Evolutionary conservation across 2,329 filamentous ascomycete species (phyloP), one percentile per base, ranked within the genome.

Genomic region (Colletotrichum orbiculare): DNA sequence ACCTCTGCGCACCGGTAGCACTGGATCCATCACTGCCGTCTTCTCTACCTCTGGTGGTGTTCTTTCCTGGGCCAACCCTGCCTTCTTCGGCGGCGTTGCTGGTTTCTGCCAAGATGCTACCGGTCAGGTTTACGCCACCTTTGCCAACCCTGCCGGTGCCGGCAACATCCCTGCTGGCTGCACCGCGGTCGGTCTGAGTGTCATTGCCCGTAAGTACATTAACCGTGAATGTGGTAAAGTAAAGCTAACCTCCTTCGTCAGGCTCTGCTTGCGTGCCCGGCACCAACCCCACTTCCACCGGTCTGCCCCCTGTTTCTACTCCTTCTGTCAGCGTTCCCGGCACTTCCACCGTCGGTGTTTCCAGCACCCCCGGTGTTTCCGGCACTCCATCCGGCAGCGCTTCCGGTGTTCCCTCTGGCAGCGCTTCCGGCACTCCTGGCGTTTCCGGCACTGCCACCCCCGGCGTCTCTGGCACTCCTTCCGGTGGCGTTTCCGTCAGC

Each of bases 21-120:
- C 47, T n/a, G 63, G 58, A 9, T 34, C 25, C 39, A 62, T 66
- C 39, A 38, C 33, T 12, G 57, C 57, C 7, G 47, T 42, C 7
- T 66, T 66, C 53, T 49, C 39, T n/a, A 41, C 33, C 9, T 17
- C 17, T 35, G 50, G 50, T 10, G 52, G 53, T 17, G 38, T 17
- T 35, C 49, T 66, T 41, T 52, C 25, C 39, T 66, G 63, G 63
- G 6, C 38, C 10, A 66, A 66, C 41, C 6, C 39, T 25, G 13
- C 38, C 8, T 66, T 66, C 58, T 57, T 52, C 33, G 35, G 52
- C 13, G 50, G 53, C 13, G 47, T 46, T 34, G 63, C 63, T 35
- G 63, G 52, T 13, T 66, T 66, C 47, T 66, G 63, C 53, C 49
- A 62, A 46, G 63, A 61, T 37, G 17, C 35, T 33, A 50, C 17